Evolutionary conservation across 495 filamentous ascomycete species (phyloP), one percentile per base, ranked within the genome.

Genomic region (Penicillium coprophilum): DNA sequence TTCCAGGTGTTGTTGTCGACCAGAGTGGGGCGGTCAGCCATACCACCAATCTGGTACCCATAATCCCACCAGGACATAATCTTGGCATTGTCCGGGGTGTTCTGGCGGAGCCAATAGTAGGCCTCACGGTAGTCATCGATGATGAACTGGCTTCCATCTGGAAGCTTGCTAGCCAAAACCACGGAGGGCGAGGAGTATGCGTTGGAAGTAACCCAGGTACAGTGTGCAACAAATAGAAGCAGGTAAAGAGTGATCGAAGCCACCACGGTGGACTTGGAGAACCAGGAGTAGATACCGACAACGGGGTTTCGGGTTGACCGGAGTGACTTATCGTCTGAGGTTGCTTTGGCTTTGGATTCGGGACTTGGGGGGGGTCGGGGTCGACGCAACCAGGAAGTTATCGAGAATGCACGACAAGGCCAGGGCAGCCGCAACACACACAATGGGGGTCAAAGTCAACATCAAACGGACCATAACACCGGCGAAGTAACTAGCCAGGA

Each of bases 21-120:
- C 39, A 99, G 80, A 0, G 95, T 99, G 36, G 95, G 92, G 23
- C 95, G 86, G 72, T 99, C 95, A 34, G 95, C 95, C 95, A 99
- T 99, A 55, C 95, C 95, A 76, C 95, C 95, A 69, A 99, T 99
- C 75, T 99, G 95, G 76, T 99, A 99, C 49, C 95, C 95, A 62
- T 99, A 99, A 69, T 99, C 95, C 95, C 95, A 99, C 95, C 95
- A 99, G 15, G 91, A 92, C 95, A 97, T 97, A 66, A 99, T 89
- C 83, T 99, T 99, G 63, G 95, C 93, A 66, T 96, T 88, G 45
- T 92, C 82, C 17, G 85, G 79, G 3, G 95, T 97, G 71, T 99
- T 99, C 72, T 97, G 96, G 60, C 95, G 89, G 46, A 99, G 86
- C 95, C 95, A 99, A 75, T 99, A 96, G 79, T 99, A 99, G 3